Evolutionary conservation across 2,329 filamentous ascomycete genomes (phyloP).

Genomic region (Colletotrichum shisoi): DNA sequence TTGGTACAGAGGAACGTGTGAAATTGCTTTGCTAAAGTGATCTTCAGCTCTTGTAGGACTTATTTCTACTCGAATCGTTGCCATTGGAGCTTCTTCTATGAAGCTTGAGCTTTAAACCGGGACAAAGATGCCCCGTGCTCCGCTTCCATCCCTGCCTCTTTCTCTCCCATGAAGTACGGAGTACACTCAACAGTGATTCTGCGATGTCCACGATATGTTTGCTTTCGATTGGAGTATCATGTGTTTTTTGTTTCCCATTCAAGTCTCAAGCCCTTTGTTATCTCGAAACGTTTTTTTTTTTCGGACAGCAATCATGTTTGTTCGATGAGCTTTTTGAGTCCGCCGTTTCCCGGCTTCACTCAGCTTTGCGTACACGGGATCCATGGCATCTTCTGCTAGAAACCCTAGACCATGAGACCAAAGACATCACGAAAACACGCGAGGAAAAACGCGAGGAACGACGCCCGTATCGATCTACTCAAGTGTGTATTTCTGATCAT

Average conservation of each 20-base stretch:
- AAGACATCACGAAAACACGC: neutral
- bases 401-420: too few species aligned
- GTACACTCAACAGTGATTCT: neutral
- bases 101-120: slow-evolving; percentile 26
- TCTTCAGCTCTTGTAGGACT: neutral
- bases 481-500: slow-evolving; percentile 29
- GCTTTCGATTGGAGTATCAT: too few species aligned
- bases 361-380: too few species aligned
- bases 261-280: too few species aligned
- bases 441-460: neutral
- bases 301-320: neutral
- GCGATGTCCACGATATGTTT: neutral
- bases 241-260: too few species aligned
- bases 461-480: slow-evolving; percentile 12
- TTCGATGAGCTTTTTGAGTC: neutral
- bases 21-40: neutral
- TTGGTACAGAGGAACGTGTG: neutral
- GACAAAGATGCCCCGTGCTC: slow-evolving; percentile 29
- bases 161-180: neutral
- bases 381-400: too few species aligned
- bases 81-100: slow-evolving; percentile 12
- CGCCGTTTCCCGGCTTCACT: too few species aligned
- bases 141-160: neutral
- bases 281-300: neutral
- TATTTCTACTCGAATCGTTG: neutral